Base-by-base conservation (phyloP, 2,329 filamentous ascomycete species). In the Penicillium sp. region DNA sequence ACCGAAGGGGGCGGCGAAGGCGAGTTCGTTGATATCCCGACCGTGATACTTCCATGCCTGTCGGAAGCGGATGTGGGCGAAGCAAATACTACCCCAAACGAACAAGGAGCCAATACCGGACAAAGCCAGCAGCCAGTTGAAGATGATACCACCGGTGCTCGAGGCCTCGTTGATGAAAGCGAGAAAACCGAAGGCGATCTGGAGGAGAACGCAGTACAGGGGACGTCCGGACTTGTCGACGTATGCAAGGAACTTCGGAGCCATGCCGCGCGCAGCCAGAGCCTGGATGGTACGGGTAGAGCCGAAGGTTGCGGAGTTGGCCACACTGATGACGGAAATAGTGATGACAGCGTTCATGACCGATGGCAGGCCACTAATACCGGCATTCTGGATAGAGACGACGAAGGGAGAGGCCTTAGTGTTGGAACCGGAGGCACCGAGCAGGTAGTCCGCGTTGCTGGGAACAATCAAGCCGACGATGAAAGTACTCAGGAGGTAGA, bases 301-400 rank as follows among this genome's bases (percentile, higher is more conserved):
- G 57, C 79, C 81, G 59, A 80, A 85, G 3, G 81, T 79, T 58
- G 77, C 77, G 1, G 81, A 83, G 59, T 83, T 82, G 60, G 80
- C 82, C 41, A 85, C 81, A 35, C 76, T 80, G 44, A 85, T 70
- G 30, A 85, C 82, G 5, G 81, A 80, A 36, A 85, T 78, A 42
- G 85, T 76, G 61, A 88, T 84, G 46, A 87, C 79, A 14, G 79
- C 83, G 67, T 88, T 88, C 76, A 89, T 84, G 56, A 89, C 80
- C 22, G 78, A 79, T 22, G 84, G 83, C 13, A 88, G 77, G 2
- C 79, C 80, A 1, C 68, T 64, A 39, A 89, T 81, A 40, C 83
- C 82, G 6, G 84, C 83, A 51, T 83, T 76, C 54, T 81, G 72
- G 53, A 84, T 83, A 22, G 82, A 81, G 57, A 89, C 81, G 53